Evolutionary conservation across 1,284 basidiomycete genomes (phyloP), one percentile per base, ranked within the genome.

Genomic region (Ustilago xerochloae): DNA sequence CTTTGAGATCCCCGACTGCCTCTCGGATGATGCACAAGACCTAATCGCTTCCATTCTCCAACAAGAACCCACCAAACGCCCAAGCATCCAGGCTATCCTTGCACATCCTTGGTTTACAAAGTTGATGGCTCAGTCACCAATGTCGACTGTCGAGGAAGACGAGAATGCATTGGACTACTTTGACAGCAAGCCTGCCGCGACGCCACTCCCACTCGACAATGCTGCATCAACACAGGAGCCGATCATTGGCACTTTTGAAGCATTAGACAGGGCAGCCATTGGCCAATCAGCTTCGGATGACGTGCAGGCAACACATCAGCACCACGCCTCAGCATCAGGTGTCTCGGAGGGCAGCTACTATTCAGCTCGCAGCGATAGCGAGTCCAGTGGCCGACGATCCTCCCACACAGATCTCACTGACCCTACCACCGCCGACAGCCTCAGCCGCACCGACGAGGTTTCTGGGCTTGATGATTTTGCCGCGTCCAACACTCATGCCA

Each of bases 11-110:
- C 95, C 94, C 9, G 61, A 71, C 6, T 54, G 36, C 8, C 65
- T 99, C 92, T 94, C 93, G 15, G 86, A 89, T 94, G 96, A 97
- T 78, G 90, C 92, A 4, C 90, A 91, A 32, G 89, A 92, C 73
- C 86, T 99, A 22, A 89, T 99, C 60, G 87, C 88, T 56, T 88
- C 88, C 48, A 90, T 98, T 67, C 88, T 99, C n/a, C 88, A 90
- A 70, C 89, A 89, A 52, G 93, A 97, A 71, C 91, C 93, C 0
- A 84, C 88, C 5, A 89, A 90, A 57, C 91, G 97, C 3, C 87
- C 90, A 10, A 88, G 90, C 2, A 94, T 99, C 73, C 88, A 92
- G 24, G 90, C 91, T 75, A 97, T 99, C 52, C 88, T 99, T 22
- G 87, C 89, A 0, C 95, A 97, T 83, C 86, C 91, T 0, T 99